phyloP scores from a whole-genome alignment of 257 asterid species.

The Penstemon eatonii region DNA sequence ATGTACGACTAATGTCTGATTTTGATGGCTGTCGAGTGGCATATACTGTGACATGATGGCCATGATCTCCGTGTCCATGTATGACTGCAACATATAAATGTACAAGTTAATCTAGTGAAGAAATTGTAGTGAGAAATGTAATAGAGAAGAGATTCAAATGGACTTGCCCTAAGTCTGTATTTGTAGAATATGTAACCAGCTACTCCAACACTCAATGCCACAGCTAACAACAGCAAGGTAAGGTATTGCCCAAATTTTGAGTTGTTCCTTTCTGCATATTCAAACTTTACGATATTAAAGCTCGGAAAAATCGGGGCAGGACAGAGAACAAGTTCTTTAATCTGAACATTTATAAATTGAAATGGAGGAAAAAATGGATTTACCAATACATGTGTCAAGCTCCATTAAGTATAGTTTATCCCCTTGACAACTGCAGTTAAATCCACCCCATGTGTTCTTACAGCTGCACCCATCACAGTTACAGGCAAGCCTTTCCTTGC shows the following conservation, averaged over 20 bases:
- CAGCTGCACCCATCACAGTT: constrained; percentile 86
- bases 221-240: constrained; percentile 50
- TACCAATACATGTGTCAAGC: constrained; percentile 88
- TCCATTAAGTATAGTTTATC: constrained; percentile 71
- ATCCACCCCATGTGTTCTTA: constrained; percentile 85
- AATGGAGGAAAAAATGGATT: not conserved
- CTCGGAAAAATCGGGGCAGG: not conserved
- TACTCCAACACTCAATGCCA: constrained; percentile 47
- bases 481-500: constrained; percentile 67
- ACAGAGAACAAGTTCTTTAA: too few species aligned
- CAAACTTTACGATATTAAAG: not conserved
- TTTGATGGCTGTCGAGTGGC: constrained; percentile 86
- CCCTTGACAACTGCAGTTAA: constrained; percentile 64
- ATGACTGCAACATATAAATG: constrained; percentile 53
- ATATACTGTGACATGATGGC: constrained; percentile 97
- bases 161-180: constrained; percentile 81
- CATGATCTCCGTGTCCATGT: constrained; percentile 97
- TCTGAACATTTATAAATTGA: not conserved
- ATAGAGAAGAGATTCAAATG: not conserved
- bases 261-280: constrained; percentile 61
- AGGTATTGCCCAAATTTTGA: constrained; percentile 59
- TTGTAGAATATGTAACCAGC: constrained; percentile 89
- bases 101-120: not conserved
- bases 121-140: not conserved
- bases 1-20: constrained; percentile 47